These are phyloP conservation scores for Elaeis oleifera DNA, from an alignment of 202 grass and related monocot genomes.

Conservation along the genomic window DNA sequence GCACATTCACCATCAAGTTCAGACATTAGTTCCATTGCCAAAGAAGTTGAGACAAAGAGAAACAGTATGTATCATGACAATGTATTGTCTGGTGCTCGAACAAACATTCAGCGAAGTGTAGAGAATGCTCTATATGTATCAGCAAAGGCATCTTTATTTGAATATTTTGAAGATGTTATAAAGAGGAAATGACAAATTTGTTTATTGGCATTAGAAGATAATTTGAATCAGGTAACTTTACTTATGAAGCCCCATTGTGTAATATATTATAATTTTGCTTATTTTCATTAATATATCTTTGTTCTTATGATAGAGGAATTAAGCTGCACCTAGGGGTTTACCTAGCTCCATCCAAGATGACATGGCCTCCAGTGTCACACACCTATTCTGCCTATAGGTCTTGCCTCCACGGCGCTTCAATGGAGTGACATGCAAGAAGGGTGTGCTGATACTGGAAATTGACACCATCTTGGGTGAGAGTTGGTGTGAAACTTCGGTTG, in stretches of 20 bases:
- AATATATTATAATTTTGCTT: too few species aligned
- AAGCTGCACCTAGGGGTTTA: too few species aligned
- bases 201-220: conserved; percentile 34
- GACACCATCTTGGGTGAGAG: too few species aligned
- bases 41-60: neutral
- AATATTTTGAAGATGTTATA: conserved; percentile 61
- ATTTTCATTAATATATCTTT: too few species aligned
- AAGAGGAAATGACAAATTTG: conserved; percentile 60
- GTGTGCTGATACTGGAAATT: too few species aligned
- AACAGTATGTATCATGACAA: conserved; percentile 16
- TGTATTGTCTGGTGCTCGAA: conserved; percentile 28
- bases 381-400: too few species aligned
- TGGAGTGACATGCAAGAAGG: too few species aligned
- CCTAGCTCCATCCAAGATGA: too few species aligned
- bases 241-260: conserved; percentile 4
- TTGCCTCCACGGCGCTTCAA: too few species aligned
- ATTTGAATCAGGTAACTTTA: conserved; percentile 33
- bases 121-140: conserved; percentile 71
- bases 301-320: too few species aligned
- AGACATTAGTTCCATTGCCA: conserved; percentile 12
- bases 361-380: too few species aligned
- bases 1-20: conserved; percentile 8
- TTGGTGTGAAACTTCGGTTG: too few species aligned
- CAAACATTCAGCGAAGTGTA: conserved; percentile 35
- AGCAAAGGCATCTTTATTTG: conserved; percentile 64